phyloP scores from a whole-genome alignment of 495 filamentous ascomycete species.

The Hypoxylon subgilvum region DNA sequence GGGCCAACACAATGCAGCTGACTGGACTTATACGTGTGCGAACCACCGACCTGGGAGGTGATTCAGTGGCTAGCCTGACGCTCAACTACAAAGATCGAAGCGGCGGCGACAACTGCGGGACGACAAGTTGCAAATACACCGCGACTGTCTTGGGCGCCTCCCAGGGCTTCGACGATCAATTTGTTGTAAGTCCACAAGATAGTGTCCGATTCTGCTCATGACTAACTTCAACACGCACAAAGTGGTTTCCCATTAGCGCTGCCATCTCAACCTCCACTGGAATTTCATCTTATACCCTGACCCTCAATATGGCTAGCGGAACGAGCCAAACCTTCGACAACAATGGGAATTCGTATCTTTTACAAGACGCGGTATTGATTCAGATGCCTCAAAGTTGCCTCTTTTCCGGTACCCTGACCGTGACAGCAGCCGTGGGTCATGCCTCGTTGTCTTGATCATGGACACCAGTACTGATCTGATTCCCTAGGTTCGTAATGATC shows the following conservation, averaged over 20 bases:
- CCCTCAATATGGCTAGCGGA: slow-evolving; percentile 50
- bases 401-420: slow-evolving; percentile 49
- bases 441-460: not conserved
- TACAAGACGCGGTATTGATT: slow-evolving; percentile 51
- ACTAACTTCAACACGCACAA: slow-evolving; percentile 15
- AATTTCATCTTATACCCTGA: slow-evolving; percentile 56
- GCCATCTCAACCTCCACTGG: slow-evolving; percentile 47
- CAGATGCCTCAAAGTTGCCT: slow-evolving; percentile 57
- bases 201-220: not conserved
- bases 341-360: slow-evolving; percentile 54
- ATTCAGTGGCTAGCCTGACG: slow-evolving; percentile 56
- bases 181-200: slow-evolving; percentile 49
- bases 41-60: slow-evolving; percentile 45
- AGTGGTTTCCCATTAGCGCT: slow-evolving; percentile 54
- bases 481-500: slow-evolving; percentile 57
- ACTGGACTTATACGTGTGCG: slow-evolving; percentile 53
- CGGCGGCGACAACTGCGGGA: slow-evolving; percentile 76
- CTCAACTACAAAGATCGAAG: slow-evolving; percentile 89
- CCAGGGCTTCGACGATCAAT: slow-evolving; percentile 65
- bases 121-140: slow-evolving; percentile 49
- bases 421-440: slow-evolving; percentile 48
- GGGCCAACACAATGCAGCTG: slow-evolving; percentile 46
- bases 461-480: slow-evolving; percentile 23
- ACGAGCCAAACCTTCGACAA: slow-evolving; percentile 51
- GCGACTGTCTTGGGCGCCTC: slow-evolving; percentile 54